These are phyloP conservation scores for Amoebophrya sp. DNA, from an alignment of 169 alveolate species.

Conservation along the genomic window DNA sequence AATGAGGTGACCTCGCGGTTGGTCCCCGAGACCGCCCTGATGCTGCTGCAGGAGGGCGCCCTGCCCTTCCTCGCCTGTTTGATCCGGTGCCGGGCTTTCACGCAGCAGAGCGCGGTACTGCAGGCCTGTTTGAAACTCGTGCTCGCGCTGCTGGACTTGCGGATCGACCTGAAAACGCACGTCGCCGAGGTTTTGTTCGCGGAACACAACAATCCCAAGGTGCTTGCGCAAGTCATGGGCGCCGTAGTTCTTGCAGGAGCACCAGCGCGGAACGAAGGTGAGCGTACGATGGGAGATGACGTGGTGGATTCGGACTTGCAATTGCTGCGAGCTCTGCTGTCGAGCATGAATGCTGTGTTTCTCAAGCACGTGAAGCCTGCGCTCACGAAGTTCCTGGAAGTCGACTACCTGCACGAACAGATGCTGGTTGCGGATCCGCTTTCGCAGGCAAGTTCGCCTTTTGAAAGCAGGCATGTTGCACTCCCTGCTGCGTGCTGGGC, in stretches of 20 bases:
- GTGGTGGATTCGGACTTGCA: too few species aligned
- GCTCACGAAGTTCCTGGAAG: background rate
- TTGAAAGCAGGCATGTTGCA: too few species aligned
- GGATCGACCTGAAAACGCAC: background rate
- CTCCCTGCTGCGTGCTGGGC: too few species aligned
- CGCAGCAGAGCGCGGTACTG: background rate
- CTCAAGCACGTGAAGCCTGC: background rate
- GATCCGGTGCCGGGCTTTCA: background rate
- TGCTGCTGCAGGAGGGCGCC: background rate
- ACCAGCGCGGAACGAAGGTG: too few species aligned
- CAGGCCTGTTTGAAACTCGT: background rate
- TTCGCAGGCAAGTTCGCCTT: too few species aligned
- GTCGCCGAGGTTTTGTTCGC: background rate
- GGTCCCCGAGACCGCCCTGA: background rate
- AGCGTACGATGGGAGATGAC: too few species aligned
- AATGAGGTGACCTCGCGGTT: background rate
- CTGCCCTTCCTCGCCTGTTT: background rate
- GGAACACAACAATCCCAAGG: too few species aligned
- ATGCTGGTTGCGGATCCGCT: too few species aligned
- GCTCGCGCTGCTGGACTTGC: background rate
- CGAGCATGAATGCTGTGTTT: background rate
- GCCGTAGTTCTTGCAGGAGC: too few species aligned
- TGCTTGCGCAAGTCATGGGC: too few species aligned
- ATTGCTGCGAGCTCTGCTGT: background rate
- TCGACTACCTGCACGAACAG: background rate